Conservation (phyloP, 768 basidiomycete species). For the Phanerochaete sordida region DNA sequence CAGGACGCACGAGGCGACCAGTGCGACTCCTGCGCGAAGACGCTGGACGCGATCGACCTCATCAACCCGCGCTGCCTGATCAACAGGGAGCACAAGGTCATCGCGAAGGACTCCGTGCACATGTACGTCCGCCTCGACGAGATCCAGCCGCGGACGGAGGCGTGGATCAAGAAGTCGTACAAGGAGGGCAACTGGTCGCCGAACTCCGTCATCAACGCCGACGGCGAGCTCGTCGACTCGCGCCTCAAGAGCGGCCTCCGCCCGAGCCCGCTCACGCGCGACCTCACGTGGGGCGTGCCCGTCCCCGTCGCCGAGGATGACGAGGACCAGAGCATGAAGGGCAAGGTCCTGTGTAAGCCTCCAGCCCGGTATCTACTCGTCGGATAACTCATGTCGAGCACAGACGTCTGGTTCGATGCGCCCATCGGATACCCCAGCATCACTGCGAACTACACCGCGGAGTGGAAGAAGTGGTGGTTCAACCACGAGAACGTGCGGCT, state of each 20-base stretch:
- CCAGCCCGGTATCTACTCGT: no score
- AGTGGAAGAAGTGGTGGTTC: constrained; percentile 98
- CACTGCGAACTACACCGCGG: constrained; percentile 89
- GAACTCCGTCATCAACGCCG: constrained; percentile 85
- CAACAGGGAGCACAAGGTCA: constrained; percentile 73
- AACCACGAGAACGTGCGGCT: constrained; percentile 84
- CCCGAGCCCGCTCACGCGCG: constrained; percentile 90
- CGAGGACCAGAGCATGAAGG: constrained; percentile 80
- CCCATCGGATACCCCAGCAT: constrained; percentile 97
- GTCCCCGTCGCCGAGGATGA: constrained; percentile 73
- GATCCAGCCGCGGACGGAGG: constrained; percentile 78
- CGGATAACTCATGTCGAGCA: no score
- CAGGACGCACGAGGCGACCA: constrained; percentile 98
- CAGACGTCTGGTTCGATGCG: constrained; percentile 70
- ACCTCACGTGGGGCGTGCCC: constrained; percentile 94
- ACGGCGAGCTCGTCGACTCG: constrained; percentile 87
- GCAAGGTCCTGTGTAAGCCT: constrained; percentile 90
- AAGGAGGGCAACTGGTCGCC: constrained; percentile 87
- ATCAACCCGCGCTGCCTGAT: constrained; percentile 94
- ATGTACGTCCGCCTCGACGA: constrained; percentile 88
- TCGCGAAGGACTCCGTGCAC: constrained; percentile 76
- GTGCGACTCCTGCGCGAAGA: constrained; percentile 91
- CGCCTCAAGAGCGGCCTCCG: constrained; percentile 81
- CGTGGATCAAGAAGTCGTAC: constrained; percentile 82
- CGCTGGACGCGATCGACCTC: constrained; percentile 90